These are phyloP conservation scores for Daldinia sp. DNA, from an alignment of 2,329 filamentous ascomycete genomes.

Conservation along the genomic window DNA sequence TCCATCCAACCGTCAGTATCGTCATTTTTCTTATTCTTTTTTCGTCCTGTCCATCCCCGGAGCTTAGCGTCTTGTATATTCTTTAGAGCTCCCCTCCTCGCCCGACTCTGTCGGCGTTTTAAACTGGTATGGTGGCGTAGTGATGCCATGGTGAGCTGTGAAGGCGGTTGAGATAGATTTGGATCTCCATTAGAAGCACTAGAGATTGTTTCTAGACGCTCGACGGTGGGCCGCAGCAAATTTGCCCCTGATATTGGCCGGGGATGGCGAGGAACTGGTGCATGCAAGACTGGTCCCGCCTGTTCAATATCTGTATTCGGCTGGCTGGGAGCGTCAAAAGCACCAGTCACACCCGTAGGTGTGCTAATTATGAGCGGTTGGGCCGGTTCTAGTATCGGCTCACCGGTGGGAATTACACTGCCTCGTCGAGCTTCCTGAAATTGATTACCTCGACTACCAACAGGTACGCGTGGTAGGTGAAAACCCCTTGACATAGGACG, in stretches of 20 bases:
- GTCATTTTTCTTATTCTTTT: constrained; percentile 53
- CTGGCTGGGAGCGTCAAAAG: constrained; percentile 61
- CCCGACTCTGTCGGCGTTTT: constrained; percentile 64
- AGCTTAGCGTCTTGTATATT: constrained; percentile 72
- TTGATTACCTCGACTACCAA: constrained; percentile 52
- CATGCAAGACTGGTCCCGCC: constrained; percentile 62
- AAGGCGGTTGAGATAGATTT: constrained; percentile 33
- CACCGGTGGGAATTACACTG: constrained; percentile 43
- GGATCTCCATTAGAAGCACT: constrained; percentile 47
- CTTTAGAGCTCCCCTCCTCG: constrained; percentile 70
- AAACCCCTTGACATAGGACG: constrained; percentile 60
- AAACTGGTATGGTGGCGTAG: constrained; percentile 58
- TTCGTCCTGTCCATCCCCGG: constrained; percentile 65
- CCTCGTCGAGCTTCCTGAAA: constrained; percentile 44
- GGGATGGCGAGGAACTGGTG: constrained; percentile 66
- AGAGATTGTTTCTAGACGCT: constrained; percentile 68
- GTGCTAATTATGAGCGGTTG: constrained; percentile 72
- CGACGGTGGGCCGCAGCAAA: constrained; percentile 60
- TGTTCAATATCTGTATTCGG: constrained; percentile 50
- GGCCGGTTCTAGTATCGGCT: constrained; percentile 55
- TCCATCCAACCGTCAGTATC: constrained; percentile 66
- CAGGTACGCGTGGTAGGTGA: constrained; percentile 57
- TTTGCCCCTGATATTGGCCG: constrained; percentile 54
- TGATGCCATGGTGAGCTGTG: constrained; percentile 56
- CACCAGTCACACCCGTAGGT: constrained; percentile 66